phyloP scores from a whole-genome alignment of 345 rosid genomes.

The Euphorbia lathyris region DNA sequence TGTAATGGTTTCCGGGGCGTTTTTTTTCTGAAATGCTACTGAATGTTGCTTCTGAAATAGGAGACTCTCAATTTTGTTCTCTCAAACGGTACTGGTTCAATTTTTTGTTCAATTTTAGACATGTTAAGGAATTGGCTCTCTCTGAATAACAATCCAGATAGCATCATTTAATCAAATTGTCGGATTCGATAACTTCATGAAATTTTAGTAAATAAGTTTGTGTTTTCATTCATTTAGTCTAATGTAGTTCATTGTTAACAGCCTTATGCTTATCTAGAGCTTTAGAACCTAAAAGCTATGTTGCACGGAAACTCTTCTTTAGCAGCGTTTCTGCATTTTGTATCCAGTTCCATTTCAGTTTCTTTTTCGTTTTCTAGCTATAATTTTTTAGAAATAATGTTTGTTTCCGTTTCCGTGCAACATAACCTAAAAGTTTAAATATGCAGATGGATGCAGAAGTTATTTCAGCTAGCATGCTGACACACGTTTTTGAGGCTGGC shows the following conservation, averaged over 20 bases:
- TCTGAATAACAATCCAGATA: background rate
- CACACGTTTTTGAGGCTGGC: conserved; percentile 60
- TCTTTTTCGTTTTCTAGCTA: too few relatives aligned
- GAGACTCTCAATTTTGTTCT: background rate
- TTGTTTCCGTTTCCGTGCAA: too few relatives aligned
- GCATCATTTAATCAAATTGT: background rate
- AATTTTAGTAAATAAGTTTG: background rate
- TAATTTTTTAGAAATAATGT: too few relatives aligned
- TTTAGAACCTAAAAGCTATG: too few relatives aligned
- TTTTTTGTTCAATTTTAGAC: too few relatives aligned
- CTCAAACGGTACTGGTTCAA: too few relatives aligned
- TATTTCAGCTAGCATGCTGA: conserved; percentile 80
- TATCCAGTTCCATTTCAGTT: too few relatives aligned
- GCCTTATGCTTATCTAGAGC: background rate
- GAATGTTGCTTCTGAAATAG: too few relatives aligned
- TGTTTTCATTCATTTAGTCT: background rate
- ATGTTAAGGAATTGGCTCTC: background rate
- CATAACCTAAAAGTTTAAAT: background rate
- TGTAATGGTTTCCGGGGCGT: too few relatives aligned
- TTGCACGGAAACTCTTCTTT: too few relatives aligned
- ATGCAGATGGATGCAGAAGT: conserved; percentile 95
- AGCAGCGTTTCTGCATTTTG: too few relatives aligned
- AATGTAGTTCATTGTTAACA: background rate
- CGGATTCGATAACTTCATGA: background rate
- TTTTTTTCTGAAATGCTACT: too few relatives aligned